Evolutionary conservation across 116 monocot species (phyloP).

Genomic region (Posidonia oceanica): DNA sequence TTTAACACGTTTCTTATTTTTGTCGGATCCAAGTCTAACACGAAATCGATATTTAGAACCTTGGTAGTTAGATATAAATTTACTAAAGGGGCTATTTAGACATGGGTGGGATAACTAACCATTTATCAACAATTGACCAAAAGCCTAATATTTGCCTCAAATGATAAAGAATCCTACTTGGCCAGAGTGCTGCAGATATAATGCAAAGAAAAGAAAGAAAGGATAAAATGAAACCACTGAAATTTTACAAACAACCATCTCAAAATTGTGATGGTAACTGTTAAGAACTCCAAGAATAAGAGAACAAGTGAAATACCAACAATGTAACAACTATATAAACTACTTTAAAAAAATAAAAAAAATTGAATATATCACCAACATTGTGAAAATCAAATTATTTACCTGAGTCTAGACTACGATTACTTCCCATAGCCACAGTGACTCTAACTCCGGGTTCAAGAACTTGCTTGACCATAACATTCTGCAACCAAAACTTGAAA

Average conservation of each 20-base stretch:
- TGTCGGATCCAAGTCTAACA: too few relatives aligned
- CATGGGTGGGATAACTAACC: too few relatives aligned
- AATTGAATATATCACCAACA: not conserved
- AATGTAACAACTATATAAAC: not conserved
- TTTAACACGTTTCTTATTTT: too few relatives aligned
- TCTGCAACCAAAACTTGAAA: slow-evolving; percentile 6
- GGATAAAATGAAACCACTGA: not conserved
- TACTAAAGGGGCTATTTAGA: too few relatives aligned
- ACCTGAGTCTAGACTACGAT: slow-evolving; percentile 62
- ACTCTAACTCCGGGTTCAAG: slow-evolving; percentile 75
- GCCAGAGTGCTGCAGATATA: too few relatives aligned
- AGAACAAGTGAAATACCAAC: not conserved
- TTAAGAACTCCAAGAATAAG: not conserved
- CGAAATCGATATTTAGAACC: too few relatives aligned
- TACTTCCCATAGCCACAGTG: slow-evolving; percentile 76
- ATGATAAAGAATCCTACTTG: too few relatives aligned
- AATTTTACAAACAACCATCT: not conserved
- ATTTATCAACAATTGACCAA: too few relatives aligned
- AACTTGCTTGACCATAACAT: slow-evolving; percentile 60
- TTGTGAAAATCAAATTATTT: slow-evolving; percentile 1
- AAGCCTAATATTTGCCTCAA: too few relatives aligned
- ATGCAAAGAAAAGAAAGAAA: too few relatives aligned
- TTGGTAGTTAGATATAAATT: too few relatives aligned
- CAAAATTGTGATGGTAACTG: not conserved
- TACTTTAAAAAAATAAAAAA: too few relatives aligned